A percentile compares a stretch with the other conserved stretches of the same genome.
Evolutionary conservation across 345 rosid species (phyloP).

Genomic region (Salix purpurea): DNA sequence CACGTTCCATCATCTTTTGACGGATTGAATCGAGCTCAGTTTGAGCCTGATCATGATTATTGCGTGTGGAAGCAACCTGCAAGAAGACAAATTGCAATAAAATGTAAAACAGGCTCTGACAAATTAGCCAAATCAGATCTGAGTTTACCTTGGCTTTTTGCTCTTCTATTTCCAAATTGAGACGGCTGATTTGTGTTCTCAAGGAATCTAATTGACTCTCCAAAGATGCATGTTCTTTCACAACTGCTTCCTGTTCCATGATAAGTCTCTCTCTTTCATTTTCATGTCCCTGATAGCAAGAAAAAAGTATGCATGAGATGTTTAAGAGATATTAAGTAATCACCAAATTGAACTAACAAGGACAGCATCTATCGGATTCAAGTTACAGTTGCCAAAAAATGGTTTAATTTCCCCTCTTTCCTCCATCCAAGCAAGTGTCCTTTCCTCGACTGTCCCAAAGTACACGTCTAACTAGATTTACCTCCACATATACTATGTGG

Average conservation of each 20-base stretch:
- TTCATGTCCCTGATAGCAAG: conserved; percentile 51
- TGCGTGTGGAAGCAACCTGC: conserved; percentile 59
- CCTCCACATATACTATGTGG: too few relatives aligned
- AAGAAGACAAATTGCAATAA: conserved; percentile 22
- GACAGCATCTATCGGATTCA: not conserved
- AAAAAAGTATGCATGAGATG: conserved; percentile 15
- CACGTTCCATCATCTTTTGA: conserved; percentile 85
- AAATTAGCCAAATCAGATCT: conserved; percentile 3
- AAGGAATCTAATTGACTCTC: conserved; percentile 69
- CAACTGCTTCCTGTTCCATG: conserved; percentile 82
- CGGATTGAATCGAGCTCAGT: conserved; percentile 64
- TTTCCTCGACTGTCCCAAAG: not conserved
- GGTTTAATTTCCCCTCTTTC: not conserved
- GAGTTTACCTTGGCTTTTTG: conserved; percentile 63
- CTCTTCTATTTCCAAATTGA: conserved; percentile 61
- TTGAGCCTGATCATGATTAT: conserved; percentile 55
- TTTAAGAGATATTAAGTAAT: conserved; percentile 9
- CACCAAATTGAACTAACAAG: not conserved
- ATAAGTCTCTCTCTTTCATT: conserved; percentile 73
- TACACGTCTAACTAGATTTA: too few relatives aligned
- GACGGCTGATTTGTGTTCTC: conserved; percentile 52
- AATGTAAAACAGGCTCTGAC: not conserved
- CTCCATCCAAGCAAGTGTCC: not conserved
- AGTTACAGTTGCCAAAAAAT: not conserved
- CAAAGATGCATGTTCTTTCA: conserved; percentile 55